Conservation (phyloP, 306 rosid genomes). For the Carpinus viminea region DNA sequence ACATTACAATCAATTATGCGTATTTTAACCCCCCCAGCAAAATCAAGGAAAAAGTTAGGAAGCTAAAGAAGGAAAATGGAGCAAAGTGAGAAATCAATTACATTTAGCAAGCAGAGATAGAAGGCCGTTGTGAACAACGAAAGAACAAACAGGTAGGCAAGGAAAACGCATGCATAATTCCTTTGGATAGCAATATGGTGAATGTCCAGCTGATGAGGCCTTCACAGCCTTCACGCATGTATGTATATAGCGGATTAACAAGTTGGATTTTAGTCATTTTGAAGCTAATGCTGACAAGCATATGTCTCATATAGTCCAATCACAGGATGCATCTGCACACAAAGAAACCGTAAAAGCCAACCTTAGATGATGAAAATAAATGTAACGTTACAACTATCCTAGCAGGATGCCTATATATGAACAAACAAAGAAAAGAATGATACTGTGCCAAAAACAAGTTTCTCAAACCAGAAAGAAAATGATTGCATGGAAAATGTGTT, state of each 20-base stretch:
- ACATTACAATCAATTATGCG: no score
- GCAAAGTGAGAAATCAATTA: neutral
- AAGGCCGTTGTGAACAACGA: neutral
- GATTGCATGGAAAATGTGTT: neutral
- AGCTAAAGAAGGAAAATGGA: neutral
- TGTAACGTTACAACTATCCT: neutral
- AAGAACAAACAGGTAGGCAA: neutral
- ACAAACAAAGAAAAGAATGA: neutral
- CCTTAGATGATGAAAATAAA: neutral
- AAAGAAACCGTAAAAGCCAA: neutral
- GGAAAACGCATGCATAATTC: neutral
- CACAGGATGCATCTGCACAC: neutral
- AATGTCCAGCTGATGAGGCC: neutral
- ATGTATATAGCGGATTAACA: neutral
- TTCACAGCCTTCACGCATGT: neutral
- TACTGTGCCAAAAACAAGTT: neutral
- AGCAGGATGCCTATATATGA: neutral
- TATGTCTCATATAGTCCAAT: neutral
- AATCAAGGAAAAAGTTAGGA: neutral
- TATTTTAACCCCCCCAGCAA: neutral
- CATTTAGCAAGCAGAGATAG: neutral
- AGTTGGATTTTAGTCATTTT: neutral
- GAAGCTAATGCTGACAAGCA: neutral
- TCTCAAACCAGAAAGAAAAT: neutral
- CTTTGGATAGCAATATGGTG: neutral